Percentiles rank a stretch among this genome's conserved stretches.
Evolutionary conservation across 768 basidiomycete species (phyloP).

Genomic region (Rhizopogon rudus): DNA sequence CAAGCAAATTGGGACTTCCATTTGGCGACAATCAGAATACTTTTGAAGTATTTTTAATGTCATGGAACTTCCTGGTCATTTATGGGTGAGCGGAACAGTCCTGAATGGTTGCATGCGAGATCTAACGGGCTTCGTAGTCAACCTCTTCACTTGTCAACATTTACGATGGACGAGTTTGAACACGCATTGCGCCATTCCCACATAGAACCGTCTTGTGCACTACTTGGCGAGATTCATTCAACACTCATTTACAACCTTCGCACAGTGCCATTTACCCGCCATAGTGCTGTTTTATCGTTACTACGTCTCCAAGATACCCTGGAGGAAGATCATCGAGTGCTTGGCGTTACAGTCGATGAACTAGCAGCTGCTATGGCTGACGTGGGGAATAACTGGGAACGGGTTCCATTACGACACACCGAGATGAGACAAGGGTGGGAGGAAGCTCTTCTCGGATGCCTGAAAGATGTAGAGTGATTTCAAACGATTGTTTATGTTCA

Average conservation of each 20-base stretch:
- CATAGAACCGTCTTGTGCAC: slow-evolving; percentile 61
- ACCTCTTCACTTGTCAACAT: slow-evolving; percentile 81
- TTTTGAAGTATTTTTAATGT: slow-evolving; percentile 85
- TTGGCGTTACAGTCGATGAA: slow-evolving; percentile 59
- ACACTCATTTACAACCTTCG: slow-evolving; percentile 84
- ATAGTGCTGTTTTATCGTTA: slow-evolving; percentile 70
- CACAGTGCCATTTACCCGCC: slow-evolving; percentile 74
- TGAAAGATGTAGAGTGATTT: slow-evolving; percentile 75
- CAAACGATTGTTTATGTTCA: not conserved
- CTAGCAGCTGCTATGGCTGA: slow-evolving; percentile 69
- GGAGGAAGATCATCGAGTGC: slow-evolving; percentile 37
- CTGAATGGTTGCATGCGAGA: not conserved
- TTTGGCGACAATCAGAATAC: slow-evolving; percentile 58
- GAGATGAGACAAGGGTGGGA: slow-evolving; percentile 89
- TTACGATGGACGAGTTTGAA: slow-evolving; percentile 93
- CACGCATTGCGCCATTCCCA: slow-evolving; percentile 75
- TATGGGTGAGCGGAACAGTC: slow-evolving; percentile 65
- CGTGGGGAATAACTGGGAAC: slow-evolving; percentile 84
- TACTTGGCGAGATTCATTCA: slow-evolving; percentile 87
- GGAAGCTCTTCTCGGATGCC: slow-evolving; percentile 80
- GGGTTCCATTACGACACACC: slow-evolving; percentile 61
- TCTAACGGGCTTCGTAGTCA: slow-evolving; percentile 43
- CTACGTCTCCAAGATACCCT: slow-evolving; percentile 35
- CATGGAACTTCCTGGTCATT: slow-evolving; percentile 92
- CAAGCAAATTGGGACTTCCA: slow-evolving; percentile 58